phyloP scores from a whole-genome alignment of 2,329 filamentous ascomycete species.

The Macrophomina tecta region DNA sequence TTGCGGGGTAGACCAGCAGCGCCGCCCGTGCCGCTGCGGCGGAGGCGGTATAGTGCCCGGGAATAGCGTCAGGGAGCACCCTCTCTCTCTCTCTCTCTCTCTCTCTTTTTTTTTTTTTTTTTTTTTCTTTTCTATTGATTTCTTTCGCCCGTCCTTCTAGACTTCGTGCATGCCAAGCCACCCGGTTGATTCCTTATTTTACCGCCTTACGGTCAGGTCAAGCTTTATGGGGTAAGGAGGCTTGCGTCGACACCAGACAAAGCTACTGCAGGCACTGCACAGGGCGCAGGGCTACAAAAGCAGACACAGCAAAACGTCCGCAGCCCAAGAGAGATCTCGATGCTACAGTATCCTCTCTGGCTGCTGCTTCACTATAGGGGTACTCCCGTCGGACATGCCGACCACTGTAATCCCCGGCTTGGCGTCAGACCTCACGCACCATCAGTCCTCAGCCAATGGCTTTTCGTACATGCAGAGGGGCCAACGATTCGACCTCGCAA shows the following conservation, averaged over 20 bases:
- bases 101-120: too few relatives aligned
- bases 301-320: background rate
- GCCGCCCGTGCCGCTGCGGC: background rate
- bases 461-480: background rate
- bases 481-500: background rate
- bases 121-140: background rate
- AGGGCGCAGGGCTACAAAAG: background rate
- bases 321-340: background rate
- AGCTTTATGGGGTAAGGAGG: conserved; percentile 8
- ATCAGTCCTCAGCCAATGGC: background rate
- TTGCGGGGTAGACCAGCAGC: conserved; percentile 4
- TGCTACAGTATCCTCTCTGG: background rate
- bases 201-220: background rate
- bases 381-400: background rate
- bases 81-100: background rate
- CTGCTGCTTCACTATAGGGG: background rate
- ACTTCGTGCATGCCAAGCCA: background rate
- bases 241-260: background rate
- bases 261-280: conserved; percentile 5
- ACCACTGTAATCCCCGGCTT: background rate
- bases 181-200: background rate
- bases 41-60: background rate
- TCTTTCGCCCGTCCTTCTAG: too few relatives aligned
- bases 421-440: background rate
- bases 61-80: background rate